phyloP scores from a whole-genome alignment of 2,329 filamentous ascomycete species.

The Diaporthe sp. region DNA sequence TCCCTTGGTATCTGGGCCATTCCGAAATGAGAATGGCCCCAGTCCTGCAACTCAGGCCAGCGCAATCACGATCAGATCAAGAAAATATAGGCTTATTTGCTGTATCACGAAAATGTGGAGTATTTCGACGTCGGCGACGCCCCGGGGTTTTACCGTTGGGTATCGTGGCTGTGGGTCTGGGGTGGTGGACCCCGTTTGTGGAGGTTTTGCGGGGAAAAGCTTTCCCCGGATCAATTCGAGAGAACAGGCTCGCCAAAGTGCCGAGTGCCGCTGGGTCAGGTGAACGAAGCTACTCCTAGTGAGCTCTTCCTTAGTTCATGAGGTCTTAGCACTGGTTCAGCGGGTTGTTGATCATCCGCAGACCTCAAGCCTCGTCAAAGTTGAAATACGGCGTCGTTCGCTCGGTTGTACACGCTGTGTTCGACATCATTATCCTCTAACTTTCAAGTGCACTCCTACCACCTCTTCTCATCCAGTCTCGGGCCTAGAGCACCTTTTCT shows the following conservation, averaged over 20 bases:
- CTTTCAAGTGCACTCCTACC: not conserved
- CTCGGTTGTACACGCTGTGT: not conserved
- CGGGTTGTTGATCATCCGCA: conserved; percentile 16
- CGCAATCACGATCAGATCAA: no score
- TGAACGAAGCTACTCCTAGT: conserved; percentile 4
- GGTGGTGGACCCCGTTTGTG: not conserved
- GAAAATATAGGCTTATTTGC: no score
- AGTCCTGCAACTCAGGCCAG: no score
- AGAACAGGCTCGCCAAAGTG: not conserved
- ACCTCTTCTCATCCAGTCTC: not conserved
- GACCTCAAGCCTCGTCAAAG: not conserved
- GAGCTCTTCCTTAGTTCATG: not conserved
- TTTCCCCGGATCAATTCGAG: not conserved
- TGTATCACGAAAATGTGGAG: not conserved
- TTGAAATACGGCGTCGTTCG: not conserved
- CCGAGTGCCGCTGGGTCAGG: conserved; percentile 20
- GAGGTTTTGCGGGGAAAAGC: conserved; percentile 27
- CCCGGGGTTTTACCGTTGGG: not conserved
- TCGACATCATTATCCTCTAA: no score
- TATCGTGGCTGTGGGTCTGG: conserved; percentile 1
- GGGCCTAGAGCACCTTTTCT: no score
- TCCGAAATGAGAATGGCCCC: no score
- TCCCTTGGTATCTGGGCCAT: no score
- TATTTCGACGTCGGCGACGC: not conserved
- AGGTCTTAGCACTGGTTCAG: not conserved